These are phyloP conservation scores for Chalaropsis thielavioides DNA, from an alignment of 2,329 filamentous ascomycete genomes.

Conservation along the genomic window DNA sequence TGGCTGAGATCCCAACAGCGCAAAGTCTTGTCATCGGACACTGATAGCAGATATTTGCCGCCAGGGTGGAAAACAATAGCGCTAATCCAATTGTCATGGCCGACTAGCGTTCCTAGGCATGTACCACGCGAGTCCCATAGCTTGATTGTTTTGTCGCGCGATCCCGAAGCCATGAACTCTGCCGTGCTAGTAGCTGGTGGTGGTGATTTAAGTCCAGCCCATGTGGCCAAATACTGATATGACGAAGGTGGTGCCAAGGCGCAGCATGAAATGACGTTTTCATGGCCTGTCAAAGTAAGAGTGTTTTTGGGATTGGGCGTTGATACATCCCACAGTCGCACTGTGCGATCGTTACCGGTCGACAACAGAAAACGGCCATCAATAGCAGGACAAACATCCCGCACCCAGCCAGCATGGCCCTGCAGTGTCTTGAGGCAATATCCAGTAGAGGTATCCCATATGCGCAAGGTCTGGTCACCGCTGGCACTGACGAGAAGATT, in stretches of 20 bases:
- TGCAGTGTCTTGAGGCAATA: slow-evolving; percentile 84
- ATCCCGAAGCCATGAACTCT: slow-evolving; percentile 81
- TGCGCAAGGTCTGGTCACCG: slow-evolving; percentile 66
- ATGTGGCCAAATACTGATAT: slow-evolving; percentile 59
- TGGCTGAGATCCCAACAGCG: slow-evolving; percentile 89
- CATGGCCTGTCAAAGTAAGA: slow-evolving; percentile 69
- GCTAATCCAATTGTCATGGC: slow-evolving; percentile 91
- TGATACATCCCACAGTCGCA: slow-evolving; percentile 72
- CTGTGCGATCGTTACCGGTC: slow-evolving; percentile 67
- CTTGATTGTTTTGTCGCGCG: slow-evolving; percentile 78
- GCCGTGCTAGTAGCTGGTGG: slow-evolving; percentile 59
- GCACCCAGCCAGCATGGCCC: slow-evolving; percentile 82
- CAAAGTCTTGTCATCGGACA: slow-evolving; percentile 79
- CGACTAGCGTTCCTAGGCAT: slow-evolving; percentile 66
- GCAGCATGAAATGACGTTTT: slow-evolving; percentile 75
- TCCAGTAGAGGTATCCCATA: slow-evolving; percentile 89
- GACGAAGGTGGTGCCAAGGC: slow-evolving; percentile 66
- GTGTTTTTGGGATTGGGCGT: slow-evolving; percentile 53
- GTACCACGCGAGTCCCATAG: slow-evolving; percentile 79
- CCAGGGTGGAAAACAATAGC: slow-evolving; percentile 78
- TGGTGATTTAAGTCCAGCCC: slow-evolving; percentile 73
- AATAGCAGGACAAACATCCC: slow-evolving; percentile 66
- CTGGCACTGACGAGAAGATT: slow-evolving; percentile 79
- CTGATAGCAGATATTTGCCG: slow-evolving; percentile 77
- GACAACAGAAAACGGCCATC: slow-evolving; percentile 77